A percentile compares a stretch with the other conserved stretches of the same genome.
phyloP scores from a whole-genome alignment of 2,329 filamentous ascomycete species.

The Polytolypa hystricis region DNA sequence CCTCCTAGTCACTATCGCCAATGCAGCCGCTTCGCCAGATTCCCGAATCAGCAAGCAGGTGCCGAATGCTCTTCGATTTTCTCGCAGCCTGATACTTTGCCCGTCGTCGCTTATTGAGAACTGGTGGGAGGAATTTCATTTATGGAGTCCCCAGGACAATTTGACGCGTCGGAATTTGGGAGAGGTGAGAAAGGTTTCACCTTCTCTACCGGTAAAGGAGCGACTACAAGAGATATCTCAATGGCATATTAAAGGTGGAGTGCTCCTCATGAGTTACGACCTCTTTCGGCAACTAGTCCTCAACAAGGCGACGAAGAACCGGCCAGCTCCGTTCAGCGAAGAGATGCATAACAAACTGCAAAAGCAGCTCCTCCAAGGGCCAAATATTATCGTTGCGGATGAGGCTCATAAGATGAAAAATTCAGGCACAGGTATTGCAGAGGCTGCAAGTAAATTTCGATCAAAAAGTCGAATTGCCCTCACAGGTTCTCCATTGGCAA shows the following conservation, averaged over 20 bases:
- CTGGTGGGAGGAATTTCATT: conserved; percentile 65
- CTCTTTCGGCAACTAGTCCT: conserved; percentile 47
- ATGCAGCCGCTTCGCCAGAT: conserved; percentile 52
- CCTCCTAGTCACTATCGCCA: conserved; percentile 62
- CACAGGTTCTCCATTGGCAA: conserved; percentile 77
- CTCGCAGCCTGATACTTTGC: conserved; percentile 61
- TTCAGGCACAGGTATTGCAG: conserved; percentile 39
- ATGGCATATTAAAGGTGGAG: conserved; percentile 58
- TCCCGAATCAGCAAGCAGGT: conserved; percentile 52
- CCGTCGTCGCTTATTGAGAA: conserved; percentile 67
- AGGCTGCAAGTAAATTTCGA: conserved; percentile 47
- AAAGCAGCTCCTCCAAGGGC: conserved; percentile 45
- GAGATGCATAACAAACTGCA: conserved; percentile 30
- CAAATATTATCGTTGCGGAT: conserved; percentile 70
- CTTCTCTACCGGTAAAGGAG: conserved; percentile 22
- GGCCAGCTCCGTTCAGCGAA: conserved; percentile 20
- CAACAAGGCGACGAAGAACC: conserved; percentile 21
- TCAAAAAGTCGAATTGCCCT: conserved; percentile 67
- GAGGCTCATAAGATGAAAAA: conserved; percentile 79
- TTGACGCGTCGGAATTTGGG: conserved; percentile 41
- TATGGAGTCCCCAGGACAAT: conserved; percentile 52
- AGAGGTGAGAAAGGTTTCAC: conserved; percentile 44
- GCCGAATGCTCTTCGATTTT: conserved; percentile 50
- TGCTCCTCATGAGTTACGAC: conserved; percentile 66
- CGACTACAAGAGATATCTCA: conserved; percentile 38